Base-by-base conservation (phyloP, 495 filamentous ascomycete genomes). In the Penicillium verhagenii region DNA sequence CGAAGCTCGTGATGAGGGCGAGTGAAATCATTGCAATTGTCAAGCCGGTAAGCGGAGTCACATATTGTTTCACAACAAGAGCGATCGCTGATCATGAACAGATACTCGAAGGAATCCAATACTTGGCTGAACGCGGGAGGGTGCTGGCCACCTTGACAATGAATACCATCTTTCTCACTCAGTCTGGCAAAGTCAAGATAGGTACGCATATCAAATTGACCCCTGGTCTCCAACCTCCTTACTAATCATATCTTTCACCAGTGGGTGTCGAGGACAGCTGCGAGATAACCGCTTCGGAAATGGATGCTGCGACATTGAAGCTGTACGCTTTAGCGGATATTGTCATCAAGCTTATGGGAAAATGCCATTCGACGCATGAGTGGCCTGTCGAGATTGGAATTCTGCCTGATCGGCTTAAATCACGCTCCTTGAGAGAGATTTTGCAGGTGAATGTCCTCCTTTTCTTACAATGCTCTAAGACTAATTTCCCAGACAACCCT, bases 151-250 rank as follows among this genome's bases (percentile, higher is more conserved):
- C 28, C 31, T 44, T 47, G 38, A 52, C 35, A 11, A 20, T 42
- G 24, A 37, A 50, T 43, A 52, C 49, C 26, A 42, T 57, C 38
- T 57, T 53, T 42, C 3, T 53, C 11, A 52, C 54, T 31, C 26
- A 31, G 20, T 57, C 49, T 43, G 23, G 49, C 37, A 40, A 31
- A 3, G 35, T 52, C 24, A 52, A 52, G 49, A 52, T 52, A 14
- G 49, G 49, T 52, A 35, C 13, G 31, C 31, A 35, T 35, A 35
- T n/a, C 1, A 35, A n/a, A 35, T 35, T 35, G 31, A 35, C 31
- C 13, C 31, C 13, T 43, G 8, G 21, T 33, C n/a, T 28, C 20
- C 25, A 40, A 18, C 21, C 7, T 35, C n/a, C 13, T 16, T 16
- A 35, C 31, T 35, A 35, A 35, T 11, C 2, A 14, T 35, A 4